Evolutionary conservation across 2,329 filamentous ascomycete species (phyloP), one percentile per base, ranked within the genome.

Genomic region (Fusarium coffeatum): DNA sequence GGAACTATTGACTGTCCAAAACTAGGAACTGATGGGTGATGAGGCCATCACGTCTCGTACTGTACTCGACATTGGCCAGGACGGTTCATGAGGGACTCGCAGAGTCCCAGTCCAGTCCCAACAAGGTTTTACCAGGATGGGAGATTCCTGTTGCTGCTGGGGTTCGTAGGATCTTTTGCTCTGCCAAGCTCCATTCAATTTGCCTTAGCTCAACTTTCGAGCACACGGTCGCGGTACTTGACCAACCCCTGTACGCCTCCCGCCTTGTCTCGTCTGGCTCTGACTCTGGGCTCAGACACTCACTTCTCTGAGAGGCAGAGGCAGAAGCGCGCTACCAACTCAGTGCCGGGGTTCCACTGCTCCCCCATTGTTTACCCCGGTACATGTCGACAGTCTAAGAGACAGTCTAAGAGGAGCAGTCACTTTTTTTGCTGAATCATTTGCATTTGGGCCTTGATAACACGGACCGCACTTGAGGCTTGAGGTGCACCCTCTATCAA

Each of bases 311-410:
- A 37, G 30, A 50, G 30, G 30, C 30, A 50, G 41, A 49, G 58
- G 60, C 55, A 73, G 64, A 68, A 63, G 61, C 56, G 57, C 59
- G 59, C 72, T 72, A 74, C 64, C 57, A 55, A 71, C 70, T 67
- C 67, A 73, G 61, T 74, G 67, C 72, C 72, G 72, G 47, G 57
- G 67, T 59, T 55, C 67, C 63, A 68, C 66, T 47, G n/a, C 59
- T 61, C 59, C 64, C 53, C 60, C 64, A 66, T 59, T 63, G 56
- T 66, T 45, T 55, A 64, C 55, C 61, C 60, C 66, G 42, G 59
- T 59, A 59, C 61, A 64, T 56, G 30, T 55, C 37, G 60, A 71
- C 43, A 41, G 49, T 51, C 48, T 23, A 51, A 25, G 25, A 22
- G 25, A 13, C 34, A 53, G 34, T 53, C 49, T 53, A 67, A 68